phyloP scores from a whole-genome alignment of 495 filamentous ascomycete genomes.

The Tirmania nivea region DNA sequence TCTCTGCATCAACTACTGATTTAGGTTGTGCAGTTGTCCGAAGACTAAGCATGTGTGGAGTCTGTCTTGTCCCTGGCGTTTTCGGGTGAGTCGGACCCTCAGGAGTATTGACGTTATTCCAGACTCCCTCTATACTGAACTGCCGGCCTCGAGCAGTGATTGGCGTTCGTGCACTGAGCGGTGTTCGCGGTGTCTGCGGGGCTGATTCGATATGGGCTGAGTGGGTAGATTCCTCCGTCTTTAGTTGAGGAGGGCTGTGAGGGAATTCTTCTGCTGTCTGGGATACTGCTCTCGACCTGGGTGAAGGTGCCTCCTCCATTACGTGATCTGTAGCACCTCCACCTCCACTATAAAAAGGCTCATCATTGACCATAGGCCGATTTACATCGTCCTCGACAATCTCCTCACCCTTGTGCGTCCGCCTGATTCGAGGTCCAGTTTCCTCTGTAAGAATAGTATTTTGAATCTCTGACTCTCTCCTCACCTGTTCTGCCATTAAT shows the following conservation, averaged over 20 bases:
- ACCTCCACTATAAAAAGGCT: background rate
- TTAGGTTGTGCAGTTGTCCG: constrained; percentile 25
- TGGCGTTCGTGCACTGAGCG: background rate
- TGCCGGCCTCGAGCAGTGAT: constrained; percentile 4
- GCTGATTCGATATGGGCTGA: background rate
- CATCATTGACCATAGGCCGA: background rate
- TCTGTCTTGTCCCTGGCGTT: constrained; percentile 16
- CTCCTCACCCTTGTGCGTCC: constrained; percentile 92
- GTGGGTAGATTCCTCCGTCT: background rate
- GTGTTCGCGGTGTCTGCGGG: background rate
- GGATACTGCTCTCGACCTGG: background rate
- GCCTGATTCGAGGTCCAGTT: constrained; percentile 60
- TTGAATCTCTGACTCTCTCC: constrained; percentile 54
- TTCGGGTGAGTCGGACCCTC: constrained; percentile 20
- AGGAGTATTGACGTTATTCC: constrained; percentile 31
- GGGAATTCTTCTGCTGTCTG: background rate
- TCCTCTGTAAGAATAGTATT: constrained; percentile 37
- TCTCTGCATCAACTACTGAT: constrained; percentile 51
- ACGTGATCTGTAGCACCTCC: background rate
- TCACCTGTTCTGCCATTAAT: constrained; percentile 48
- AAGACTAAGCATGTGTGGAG: constrained; percentile 16
- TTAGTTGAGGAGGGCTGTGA: background rate
- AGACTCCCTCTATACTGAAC: constrained; percentile 36
- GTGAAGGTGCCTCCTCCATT: background rate
- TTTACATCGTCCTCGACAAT: constrained; percentile 42